Base-by-base conservation (phyloP, 1,139 yeast species). In the Kodamaea derodonti region DNA sequence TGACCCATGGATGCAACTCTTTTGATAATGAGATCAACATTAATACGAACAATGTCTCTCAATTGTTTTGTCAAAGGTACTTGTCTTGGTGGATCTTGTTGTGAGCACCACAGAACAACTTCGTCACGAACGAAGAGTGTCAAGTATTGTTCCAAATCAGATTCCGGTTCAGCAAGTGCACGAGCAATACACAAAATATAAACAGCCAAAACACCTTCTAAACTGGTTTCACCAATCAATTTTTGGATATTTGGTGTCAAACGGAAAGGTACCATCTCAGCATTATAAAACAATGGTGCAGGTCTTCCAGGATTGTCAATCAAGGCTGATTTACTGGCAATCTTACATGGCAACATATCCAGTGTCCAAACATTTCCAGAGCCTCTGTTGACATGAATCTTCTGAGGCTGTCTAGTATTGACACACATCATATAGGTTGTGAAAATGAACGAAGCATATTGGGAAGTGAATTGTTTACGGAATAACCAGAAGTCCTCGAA, bases 401-500 rank as follows among this genome's bases (percentile, higher is more conserved):
- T 94, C 57, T 86, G 95, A 2, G 98, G 98, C 47, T 87, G 92
- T 53, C 99, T 79, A 36, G 84, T 81, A 57, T 87, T 87, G 49
- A 94, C 88, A 62, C 95, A 83, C 86, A 94, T 80, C 87, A 92
- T 81, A 54, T 86, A 87, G 1, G 97, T 86, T 70, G 90, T 82
- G 60, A 92, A 92, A 26, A 90, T 80, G 49, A 92, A 84, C 1
- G 95, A 82, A n/a, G 97, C 96, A 61, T 92, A 94, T 60, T 90
- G 96, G 14, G 95, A 84, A 9, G 96, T 79, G 52, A 94, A 94
- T 54, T 88, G 96, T 52, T 90, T 90, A 43, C 97, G 77, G 81
- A 94, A 94, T 36, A 90, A 63, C 98, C 98, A 94, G 68, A 90
- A 92, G 53, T 92, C 97, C 56, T 86, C 97, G 58, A 84, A 94